Evolutionary conservation across 2,329 filamentous ascomycete species (phyloP), one percentile per base, ranked within the genome.

Genomic region (Hypoxylon sp.): DNA sequence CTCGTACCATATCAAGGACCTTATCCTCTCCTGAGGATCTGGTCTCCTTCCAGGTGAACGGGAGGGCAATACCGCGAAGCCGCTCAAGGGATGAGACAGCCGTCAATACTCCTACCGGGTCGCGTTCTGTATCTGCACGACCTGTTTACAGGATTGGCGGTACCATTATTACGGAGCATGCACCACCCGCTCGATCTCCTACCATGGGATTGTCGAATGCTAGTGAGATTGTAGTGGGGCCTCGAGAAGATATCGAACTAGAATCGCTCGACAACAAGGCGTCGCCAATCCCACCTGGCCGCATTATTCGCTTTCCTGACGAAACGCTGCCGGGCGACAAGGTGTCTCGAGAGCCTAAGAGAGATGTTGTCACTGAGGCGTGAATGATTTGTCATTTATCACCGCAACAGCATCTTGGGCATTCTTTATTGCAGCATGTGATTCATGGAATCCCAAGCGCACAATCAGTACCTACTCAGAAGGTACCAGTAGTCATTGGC

Each of bases 1-100:
- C 90, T 0, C 82, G 88, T 25, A 91, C 89, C 0, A 77, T 93
- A 19, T 90, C 88, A 5, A 81, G 80, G 30, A 84, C 82, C 25
- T 69, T 83, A n/a, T 87, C 82, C 57, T 81, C 78, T 67, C 46
- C 71, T 21, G 68, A 73, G 25, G 71, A 70, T 4, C 30, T 57
- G 19, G 32, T 58, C n/a, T 60, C 71, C 5, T 74, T 72, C 28
- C 71, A 73, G 50, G 19, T 65, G 3, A 48, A 63, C 5, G 58
- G 67, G 14, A 21, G 72, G 49, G 61, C 67, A n/a, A 46, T 59
- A 14, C 71, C 71, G 17, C 67, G 65, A 28, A 73, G 60, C 25
- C 67, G 53, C 34, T 73, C 73, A n/a, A 69, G 70, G 46, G 36
- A 69, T 38, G 34, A 62, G 7, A 69, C 60, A 52, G 19, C 51